Evolutionary conservation across 2,329 filamentous ascomycete species (phyloP).

Genomic region (Knufia petricola): DNA sequence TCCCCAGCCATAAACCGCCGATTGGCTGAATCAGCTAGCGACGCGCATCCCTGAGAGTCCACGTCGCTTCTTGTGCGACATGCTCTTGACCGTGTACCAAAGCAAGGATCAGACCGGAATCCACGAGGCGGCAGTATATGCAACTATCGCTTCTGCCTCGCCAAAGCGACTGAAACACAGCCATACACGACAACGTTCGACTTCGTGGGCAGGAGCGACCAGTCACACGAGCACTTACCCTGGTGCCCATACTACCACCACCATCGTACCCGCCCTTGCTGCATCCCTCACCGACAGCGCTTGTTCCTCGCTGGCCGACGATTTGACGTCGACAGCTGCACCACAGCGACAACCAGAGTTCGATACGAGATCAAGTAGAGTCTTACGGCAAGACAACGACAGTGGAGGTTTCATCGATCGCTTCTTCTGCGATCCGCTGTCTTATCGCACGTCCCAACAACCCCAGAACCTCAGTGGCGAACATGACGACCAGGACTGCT

Average conservation of each 20-base stretch:
- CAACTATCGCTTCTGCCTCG: neutral
- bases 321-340: slow-evolving; percentile 50
- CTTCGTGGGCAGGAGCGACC: neutral
- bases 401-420: neutral
- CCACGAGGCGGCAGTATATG: neutral
- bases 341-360: slow-evolving; percentile 38
- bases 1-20: slow-evolving; percentile 1
- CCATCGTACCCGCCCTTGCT: slow-evolving; percentile 1
- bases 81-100: neutral
- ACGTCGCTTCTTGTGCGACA: neutral
- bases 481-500: slow-evolving; percentile 1
- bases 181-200: neutral
- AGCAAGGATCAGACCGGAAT: neutral
- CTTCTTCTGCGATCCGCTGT: neutral
- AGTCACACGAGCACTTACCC: too few species aligned
- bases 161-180: neutral
- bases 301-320: slow-evolving; percentile 53
- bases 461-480: neutral
- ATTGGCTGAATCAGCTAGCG: neutral
- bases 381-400: slow-evolving; percentile 28
- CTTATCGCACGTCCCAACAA: neutral
- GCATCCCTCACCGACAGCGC: slow-evolving; percentile 25
- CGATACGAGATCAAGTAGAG: slow-evolving; percentile 36
- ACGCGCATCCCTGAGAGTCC: neutral
- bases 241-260: slow-evolving; percentile 4